Evolutionary conservation across 2,329 filamentous ascomycete genomes (phyloP), one percentile per base, ranked within the genome.

Genomic region (Xylariaceae sp.): DNA sequence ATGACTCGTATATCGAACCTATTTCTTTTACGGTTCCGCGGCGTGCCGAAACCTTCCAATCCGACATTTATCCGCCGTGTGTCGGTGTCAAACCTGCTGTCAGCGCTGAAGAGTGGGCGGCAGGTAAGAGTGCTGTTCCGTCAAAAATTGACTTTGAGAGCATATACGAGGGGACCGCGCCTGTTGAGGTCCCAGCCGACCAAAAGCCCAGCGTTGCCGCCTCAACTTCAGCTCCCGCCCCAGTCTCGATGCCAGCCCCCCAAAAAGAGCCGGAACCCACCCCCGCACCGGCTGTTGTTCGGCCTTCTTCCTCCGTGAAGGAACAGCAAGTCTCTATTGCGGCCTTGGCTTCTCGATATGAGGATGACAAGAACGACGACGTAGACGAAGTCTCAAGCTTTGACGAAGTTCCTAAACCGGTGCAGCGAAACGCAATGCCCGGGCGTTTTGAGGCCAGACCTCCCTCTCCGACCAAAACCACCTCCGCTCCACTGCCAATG

Each of bases 21-120:
- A 88, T 99, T 68, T 96, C 94, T 1, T 99, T 99, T 76, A 95
- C 95, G 52, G 94, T 97, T 1, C 94, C 94, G 47, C 85, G 94
- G 60, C 85, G 94, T 60, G 89, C 94, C 53, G 91, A 96, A 73
- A 90, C 87, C 50, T 96, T 96, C 83, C 92, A 97, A 74, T 89
- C 91, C 58, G 94, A 99, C 69, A 96, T 99, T 66, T 99, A 89
- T 72, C 94, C 92, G 42, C 92, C 94, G 8, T 87, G 91, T 9
- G 78, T 79, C 53, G 92, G 94, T 58, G 71, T 81, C 51, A 95
- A 90, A 73, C 84, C 94, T 48, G 91, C 87, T 56, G 82, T 95
- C 67, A 87, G 84, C 53, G 82, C 88, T 41, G 74, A 80, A 45
- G 91, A 97, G 63, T 99, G 91, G 91, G 79, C 96, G 51, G 79